phyloP scores from a whole-genome alignment of 352 stramenopile species.

The Pythium myriotylum region DNA sequence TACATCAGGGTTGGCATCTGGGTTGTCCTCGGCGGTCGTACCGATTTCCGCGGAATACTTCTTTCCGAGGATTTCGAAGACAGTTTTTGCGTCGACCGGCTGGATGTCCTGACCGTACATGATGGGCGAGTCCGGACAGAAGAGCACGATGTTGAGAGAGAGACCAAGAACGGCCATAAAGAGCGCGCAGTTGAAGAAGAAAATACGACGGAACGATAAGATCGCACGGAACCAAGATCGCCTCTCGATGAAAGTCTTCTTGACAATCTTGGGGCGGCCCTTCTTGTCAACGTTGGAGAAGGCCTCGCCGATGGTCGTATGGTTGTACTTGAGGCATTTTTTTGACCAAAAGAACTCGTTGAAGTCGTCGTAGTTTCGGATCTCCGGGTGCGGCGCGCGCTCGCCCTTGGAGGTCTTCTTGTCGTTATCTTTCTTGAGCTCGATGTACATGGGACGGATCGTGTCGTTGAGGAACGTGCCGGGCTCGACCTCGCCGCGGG shows the following conservation, averaged over 20 bases:
- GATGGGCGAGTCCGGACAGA: slow-evolving; percentile 76
- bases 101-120: slow-evolving; percentile 68
- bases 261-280: slow-evolving; percentile 73
- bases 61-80: slow-evolving; percentile 70
- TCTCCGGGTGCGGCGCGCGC: slow-evolving; percentile 69
- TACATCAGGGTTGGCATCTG: background rate
- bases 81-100: slow-evolving; percentile 36
- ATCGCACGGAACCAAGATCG: slow-evolving; percentile 77
- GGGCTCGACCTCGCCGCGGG: slow-evolving; percentile 58
- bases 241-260: slow-evolving; percentile 87
- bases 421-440: slow-evolving; percentile 87
- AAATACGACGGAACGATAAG: slow-evolving; percentile 82
- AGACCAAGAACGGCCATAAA: slow-evolving; percentile 70
- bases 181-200: slow-evolving; percentile 78
- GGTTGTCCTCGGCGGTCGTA: background rate
- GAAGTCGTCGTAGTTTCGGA: slow-evolving; percentile 89
- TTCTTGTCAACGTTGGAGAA: slow-evolving; percentile 84
- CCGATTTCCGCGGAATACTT: slow-evolving; percentile 39
- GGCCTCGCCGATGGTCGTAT: slow-evolving; percentile 61
- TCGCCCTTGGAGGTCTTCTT: slow-evolving; percentile 86
- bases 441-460: slow-evolving; percentile 83
- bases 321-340: slow-evolving; percentile 83
- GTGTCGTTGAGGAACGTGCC: slow-evolving; percentile 69
- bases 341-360: slow-evolving; percentile 91
- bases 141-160: slow-evolving; percentile 76